Evolutionary conservation across 2,329 filamentous ascomycete genomes (phyloP).

Genomic region (Hypoxylon sp.): DNA sequence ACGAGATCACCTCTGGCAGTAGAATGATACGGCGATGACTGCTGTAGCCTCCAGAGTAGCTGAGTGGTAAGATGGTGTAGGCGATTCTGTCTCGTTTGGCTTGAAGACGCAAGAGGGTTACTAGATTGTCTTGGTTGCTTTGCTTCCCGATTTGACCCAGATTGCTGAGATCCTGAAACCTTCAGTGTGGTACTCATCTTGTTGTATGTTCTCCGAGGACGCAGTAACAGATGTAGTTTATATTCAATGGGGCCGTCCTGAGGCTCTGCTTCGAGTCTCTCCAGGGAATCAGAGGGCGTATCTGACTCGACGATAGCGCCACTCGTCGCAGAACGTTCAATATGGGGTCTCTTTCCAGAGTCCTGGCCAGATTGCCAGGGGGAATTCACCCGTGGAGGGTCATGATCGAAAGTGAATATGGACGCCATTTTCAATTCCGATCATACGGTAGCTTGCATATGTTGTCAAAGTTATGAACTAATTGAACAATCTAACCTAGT

Average conservation of each 20-base stretch:
- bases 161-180: constrained; percentile 53
- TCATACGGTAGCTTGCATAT: constrained; percentile 11
- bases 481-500: constrained; percentile 21
- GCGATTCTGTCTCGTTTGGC: constrained; percentile 83
- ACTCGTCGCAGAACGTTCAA: constrained; percentile 54
- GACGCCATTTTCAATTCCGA: constrained; percentile 78
- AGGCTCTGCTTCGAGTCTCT: constrained; percentile 88
- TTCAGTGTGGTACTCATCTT: constrained; percentile 74
- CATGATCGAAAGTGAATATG: constrained; percentile 94
- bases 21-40: constrained; percentile 92
- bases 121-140: constrained; percentile 50
- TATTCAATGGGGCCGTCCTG: constrained; percentile 97
- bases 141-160: constrained; percentile 50
- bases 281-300: constrained; percentile 56
- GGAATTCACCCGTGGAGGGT: constrained; percentile 88
- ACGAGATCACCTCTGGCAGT: constrained; percentile 82
- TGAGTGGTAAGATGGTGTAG: constrained; percentile 95
- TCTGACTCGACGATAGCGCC: constrained; percentile 51
- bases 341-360: constrained; percentile 55
- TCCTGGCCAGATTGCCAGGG: constrained; percentile 82
- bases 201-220: constrained; percentile 81
- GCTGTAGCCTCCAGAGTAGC: constrained; percentile 92
- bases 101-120: constrained; percentile 61
- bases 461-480: constrained; percentile 4
- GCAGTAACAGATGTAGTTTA: constrained; percentile 90